Evolutionary conservation across 306 rosid genomes (phyloP).

Genomic region (Prunus persica): Prunus_persica_NCBIv2 NC_034014.1:25700501-25701000

Average conservation of each 20-base stretch:
- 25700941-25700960: constrained; percentile 12
- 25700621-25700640: constrained; percentile 66
- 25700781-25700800: constrained; percentile 5
- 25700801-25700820: constrained; percentile 39
- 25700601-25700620: constrained; percentile 17
- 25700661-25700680: constrained; percentile 60
- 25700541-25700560: constrained; percentile 2
- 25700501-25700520: neutral
- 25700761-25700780: constrained; percentile 23
- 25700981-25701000: neutral
- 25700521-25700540: neutral
- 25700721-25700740: neutral
- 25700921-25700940: constrained; percentile 7
- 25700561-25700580: constrained; percentile 24
- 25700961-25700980: neutral
- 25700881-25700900: constrained; percentile 31
- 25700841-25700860: constrained; percentile 61
- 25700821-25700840: constrained; percentile 67
- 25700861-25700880: constrained; percentile 38
- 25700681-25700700: constrained; percentile 24
- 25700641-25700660: constrained; percentile 49
- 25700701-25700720: neutral
- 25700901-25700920: neutral
- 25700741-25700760: constrained; percentile 19
- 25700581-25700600: neutral